Base-by-base conservation (phyloP, 192 early-diverging fungal genomes). In the Podila horticola region DNA sequence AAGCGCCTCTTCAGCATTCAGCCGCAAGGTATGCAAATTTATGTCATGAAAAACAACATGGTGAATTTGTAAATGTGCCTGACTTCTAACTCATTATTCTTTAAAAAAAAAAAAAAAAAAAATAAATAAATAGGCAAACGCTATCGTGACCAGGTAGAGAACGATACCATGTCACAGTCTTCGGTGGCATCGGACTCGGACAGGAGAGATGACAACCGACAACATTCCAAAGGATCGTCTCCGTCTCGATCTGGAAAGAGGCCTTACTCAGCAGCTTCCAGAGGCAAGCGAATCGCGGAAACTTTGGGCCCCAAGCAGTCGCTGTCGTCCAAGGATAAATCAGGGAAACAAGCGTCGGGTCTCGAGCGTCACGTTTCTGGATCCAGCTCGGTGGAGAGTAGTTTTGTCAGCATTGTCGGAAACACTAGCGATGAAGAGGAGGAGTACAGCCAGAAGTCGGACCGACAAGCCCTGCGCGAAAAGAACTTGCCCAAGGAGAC, bases 381-480 rank as follows among this genome's bases (percentile, higher is more conserved):
- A 15, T 63, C 77, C 5, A 81, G 77, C 58, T 81, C 77, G 4
- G 55, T 81, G 8, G 77, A 81, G 26, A 62, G 70, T 5, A 69
- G 77, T 20, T 81, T 81, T 45, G 77, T 81, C 30, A 81, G 77
- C 57, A 68, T 81, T 51, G 71, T 81, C 26, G 77, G 77, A 30
- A 81, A 73, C 57, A 81, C 77, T 0, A 81, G 77, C 36, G 77
- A 81, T 51, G 77, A 81, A 24, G 77, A 81, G 12, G 77, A 73
- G 3, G 70, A 79, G 20, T 17, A 24, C 12, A 63, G 17, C 13
- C 66, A 73, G 26, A 64, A 55, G 10, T 3, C 62, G 2, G 66
- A 51, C 12, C 55, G 77, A 11, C 62, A 34, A 4, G 17, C 51
- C 22, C 34, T 64, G 24, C 77, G 77, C 5, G 71, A 81, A 22